Conservation (phyloP, 108 stramenopile species). For the Aurantiochytrium sp. region DNA sequence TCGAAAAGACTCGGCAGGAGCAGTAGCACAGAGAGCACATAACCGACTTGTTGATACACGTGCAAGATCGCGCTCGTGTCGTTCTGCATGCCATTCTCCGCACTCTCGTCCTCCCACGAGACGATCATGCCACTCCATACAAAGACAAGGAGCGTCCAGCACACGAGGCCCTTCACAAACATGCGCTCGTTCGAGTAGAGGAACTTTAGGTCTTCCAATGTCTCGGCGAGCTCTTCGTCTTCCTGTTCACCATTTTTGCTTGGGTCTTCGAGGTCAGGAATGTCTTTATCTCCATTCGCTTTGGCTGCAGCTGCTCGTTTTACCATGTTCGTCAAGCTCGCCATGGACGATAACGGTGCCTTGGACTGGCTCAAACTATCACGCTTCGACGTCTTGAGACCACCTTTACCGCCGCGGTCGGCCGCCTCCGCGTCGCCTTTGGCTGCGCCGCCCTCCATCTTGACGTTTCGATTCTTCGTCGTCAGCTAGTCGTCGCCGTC, state of each 20-base stretch:
- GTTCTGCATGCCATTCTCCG: not conserved
- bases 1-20: not conserved
- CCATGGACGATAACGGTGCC: no score
- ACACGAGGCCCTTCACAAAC: not conserved
- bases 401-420: no score
- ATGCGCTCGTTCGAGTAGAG: not conserved
- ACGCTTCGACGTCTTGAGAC: no score
- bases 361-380: no score
- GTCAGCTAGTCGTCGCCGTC: no score
- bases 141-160: constrained; percentile 12
- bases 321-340: not conserved
- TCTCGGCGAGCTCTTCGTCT: not conserved
- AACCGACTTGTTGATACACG: not conserved
- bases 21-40: not conserved
- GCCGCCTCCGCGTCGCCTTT: no score
- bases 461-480: no score
- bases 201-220: not conserved
- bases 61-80: not conserved
- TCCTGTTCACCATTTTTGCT: not conserved
- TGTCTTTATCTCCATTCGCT: not conserved
- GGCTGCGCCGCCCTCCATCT: no score
- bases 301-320: not conserved
- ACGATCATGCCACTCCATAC: not conserved
- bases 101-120: not conserved
- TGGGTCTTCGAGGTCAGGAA: not conserved